Evolutionary conservation across 1,284 basidiomycete species (phyloP).

Genomic region (Papiliotrema terrestris): DNA sequence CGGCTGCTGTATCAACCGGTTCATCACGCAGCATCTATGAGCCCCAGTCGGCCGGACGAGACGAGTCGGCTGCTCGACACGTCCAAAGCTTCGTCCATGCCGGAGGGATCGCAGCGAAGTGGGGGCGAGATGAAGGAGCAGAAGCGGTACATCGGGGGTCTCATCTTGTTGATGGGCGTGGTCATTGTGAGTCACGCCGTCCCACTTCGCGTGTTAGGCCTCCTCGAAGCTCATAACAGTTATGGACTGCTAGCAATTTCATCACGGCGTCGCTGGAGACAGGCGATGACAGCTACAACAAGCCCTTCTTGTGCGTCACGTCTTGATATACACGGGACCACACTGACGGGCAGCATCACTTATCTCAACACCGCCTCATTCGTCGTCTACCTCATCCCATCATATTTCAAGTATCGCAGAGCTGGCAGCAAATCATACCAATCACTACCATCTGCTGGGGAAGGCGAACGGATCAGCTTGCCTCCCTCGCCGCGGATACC

Average conservation of each 20-base stretch:
- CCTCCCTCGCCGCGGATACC: background rate
- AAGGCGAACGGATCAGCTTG: no score
- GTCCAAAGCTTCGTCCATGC: background rate
- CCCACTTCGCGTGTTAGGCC: background rate
- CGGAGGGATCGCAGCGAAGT: background rate
- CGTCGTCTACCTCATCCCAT: constrained; percentile 79
- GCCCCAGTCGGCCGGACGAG: no score
- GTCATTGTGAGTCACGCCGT: constrained; percentile 22
- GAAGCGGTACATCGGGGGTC: constrained; percentile 34
- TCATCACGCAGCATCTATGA: no score
- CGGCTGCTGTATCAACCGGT: no score
- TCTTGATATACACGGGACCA: background rate
- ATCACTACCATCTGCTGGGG: background rate
- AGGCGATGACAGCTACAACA: constrained; percentile 43
- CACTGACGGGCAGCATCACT: constrained; percentile 38
- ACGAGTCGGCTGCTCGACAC: background rate
- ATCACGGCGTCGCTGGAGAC: constrained; percentile 44
- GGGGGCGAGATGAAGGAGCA: constrained; percentile 3
- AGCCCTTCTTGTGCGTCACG: constrained; percentile 47
- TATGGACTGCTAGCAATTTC: constrained; percentile 46
- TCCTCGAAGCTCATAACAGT: constrained; percentile 11
- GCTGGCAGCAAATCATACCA: constrained; percentile 1
- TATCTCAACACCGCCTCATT: constrained; percentile 62
- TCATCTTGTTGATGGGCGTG: constrained; percentile 31
- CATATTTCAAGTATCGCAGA: constrained; percentile 30